phyloP scores from a whole-genome alignment of 1,284 basidiomycete species.

The Puccinia triticina region DNA sequence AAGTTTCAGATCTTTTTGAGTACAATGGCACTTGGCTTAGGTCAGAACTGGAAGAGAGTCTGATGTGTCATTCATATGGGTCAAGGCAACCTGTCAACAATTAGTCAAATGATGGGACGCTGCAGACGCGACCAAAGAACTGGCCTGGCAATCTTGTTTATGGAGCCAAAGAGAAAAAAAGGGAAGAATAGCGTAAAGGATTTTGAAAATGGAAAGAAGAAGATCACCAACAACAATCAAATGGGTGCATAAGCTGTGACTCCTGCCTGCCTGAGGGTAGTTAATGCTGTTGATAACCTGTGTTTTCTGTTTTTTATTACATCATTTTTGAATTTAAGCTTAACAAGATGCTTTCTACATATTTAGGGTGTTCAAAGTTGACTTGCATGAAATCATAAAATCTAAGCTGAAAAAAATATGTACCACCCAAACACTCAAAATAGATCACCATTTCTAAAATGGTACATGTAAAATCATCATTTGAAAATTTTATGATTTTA shows the following conservation, averaged over 20 bases:
- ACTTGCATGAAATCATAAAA: too few species aligned
- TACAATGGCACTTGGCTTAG: too few species aligned
- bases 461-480: too few species aligned
- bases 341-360: not conserved
- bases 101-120: conserved; percentile 3
- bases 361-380: too few species aligned
- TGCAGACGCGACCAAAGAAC: not conserved
- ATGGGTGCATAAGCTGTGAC: too few species aligned
- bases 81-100: conserved; percentile 3
- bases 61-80: conserved; percentile 10
- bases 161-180: not conserved
- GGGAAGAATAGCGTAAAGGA: not conserved
- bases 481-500: too few species aligned
- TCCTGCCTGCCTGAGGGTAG: not conserved
- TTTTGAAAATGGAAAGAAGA: not conserved
- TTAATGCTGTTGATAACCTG: not conserved
- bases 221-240: not conserved
- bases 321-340: not conserved
- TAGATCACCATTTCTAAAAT: too few species aligned
- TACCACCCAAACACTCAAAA: too few species aligned
- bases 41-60: conserved; percentile 17
- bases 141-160: not conserved
- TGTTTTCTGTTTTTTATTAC: not conserved
- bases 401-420: too few species aligned
- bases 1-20: not conserved